Base-by-base conservation (phyloP, 2,329 filamentous ascomycete species). In the Madurella fahalii region DNA sequence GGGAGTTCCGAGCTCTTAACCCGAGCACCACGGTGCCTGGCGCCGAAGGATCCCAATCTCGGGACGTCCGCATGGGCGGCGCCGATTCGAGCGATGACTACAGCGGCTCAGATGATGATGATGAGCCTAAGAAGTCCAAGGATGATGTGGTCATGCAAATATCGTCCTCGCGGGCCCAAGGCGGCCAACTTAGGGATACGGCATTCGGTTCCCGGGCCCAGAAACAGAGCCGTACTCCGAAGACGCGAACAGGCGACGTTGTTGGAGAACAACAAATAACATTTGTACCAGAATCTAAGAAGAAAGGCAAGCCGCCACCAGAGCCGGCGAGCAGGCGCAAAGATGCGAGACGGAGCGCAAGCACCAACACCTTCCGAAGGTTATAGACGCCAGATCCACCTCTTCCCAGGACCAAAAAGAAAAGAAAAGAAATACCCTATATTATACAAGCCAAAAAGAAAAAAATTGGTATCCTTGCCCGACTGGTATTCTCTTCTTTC, bases 1-100 rank as follows among this genome's bases (percentile, higher is more conserved):
- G 84, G 65, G 93, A 97, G 70, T 99, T 95, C 77, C 83, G 85
- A 56, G 80, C 86, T 44, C 84, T 95, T 72, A 99, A 99, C 68
- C 90, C 94, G 4, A 95, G 90, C 71, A 94, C 90, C 8, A 81
- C 75, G 4, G 65, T 75, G n/a, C 67, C 76, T 54, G 65, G 70
- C 44, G 68, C 68, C n/a, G 63, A 67, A 40, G 59, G 63, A 40
- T 58, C 58, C 31, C 63, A 74, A 18, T 42, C n/a, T 13, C 40
- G 46, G 30, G 49, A 58, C 31, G 18, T 34, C 15, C 52, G 45
- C 15, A 55, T 57, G 32, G 50, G 39, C 18, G 50, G 44, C 31
- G 51, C 20, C 18, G 40, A 58, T 11, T 53, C 53, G 5, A 52
- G 50, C 43, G 53, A 54, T 41, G 53, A 49, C 11, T 45, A 49